Percentiles rank a stretch among this genome's conserved stretches.
phyloP scores from a whole-genome alignment of 1,284 basidiomycete species.

The Mrakiaceae sp. region DNA sequence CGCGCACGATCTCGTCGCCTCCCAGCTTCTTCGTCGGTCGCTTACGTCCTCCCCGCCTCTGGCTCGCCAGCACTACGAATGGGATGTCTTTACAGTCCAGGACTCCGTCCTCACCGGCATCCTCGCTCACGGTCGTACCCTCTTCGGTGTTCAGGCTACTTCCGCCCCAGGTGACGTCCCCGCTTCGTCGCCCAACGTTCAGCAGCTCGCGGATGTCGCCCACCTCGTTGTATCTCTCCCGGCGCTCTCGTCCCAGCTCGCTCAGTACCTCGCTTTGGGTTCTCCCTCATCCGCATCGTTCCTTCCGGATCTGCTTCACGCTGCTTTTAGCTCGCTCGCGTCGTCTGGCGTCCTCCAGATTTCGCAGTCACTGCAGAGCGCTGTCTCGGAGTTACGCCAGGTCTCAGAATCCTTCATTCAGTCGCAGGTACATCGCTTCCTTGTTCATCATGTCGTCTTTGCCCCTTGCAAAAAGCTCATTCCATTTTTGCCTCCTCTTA shows the following conservation, averaged over 20 bases:
- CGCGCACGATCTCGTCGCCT: neutral
- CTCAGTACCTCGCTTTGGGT: neutral
- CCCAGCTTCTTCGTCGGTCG: constrained; percentile 3
- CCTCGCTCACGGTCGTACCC: constrained; percentile 1
- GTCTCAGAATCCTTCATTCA: neutral
- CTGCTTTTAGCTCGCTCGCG: neutral
- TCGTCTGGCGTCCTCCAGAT: neutral
- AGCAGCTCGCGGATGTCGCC: neutral
- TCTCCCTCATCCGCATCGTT: neutral
- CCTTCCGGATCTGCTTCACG: neutral
- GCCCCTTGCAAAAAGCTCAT: too few species aligned
- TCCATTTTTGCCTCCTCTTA: neutral
- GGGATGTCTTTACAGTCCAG: neutral
- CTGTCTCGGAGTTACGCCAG: neutral
- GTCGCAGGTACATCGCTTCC: constrained; percentile 6
- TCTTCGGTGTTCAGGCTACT: too few species aligned
- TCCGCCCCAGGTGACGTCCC: too few species aligned
- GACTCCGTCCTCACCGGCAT: constrained; percentile 6
- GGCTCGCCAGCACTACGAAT: neutral
- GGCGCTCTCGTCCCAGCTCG: constrained; percentile 2
- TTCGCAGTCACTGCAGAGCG: neutral
- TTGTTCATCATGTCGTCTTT: neutral
- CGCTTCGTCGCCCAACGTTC: neutral
- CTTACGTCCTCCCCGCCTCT: neutral
- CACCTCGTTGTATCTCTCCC: constrained; percentile 5